phyloP scores from a whole-genome alignment of 306 rosid species.

The Mucuna pruriens region DNA sequence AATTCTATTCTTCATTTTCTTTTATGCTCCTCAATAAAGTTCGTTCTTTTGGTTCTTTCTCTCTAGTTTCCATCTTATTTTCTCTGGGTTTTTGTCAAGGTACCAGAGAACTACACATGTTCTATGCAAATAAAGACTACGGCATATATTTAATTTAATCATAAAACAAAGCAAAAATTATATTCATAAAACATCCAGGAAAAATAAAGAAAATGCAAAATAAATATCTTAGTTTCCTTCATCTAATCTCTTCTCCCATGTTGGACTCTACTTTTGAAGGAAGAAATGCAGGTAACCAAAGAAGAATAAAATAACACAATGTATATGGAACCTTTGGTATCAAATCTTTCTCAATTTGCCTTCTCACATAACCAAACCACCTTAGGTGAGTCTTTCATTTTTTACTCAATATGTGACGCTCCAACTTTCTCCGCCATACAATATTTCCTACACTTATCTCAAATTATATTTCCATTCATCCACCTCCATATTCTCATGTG shows the following conservation, averaged over 20 bases:
- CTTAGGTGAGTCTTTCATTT: background rate
- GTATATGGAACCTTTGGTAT: background rate
- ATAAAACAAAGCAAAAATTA: background rate
- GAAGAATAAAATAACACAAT: background rate
- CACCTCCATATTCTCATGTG: background rate
- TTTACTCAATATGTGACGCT: background rate
- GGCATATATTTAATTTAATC: background rate
- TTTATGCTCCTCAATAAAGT: background rate
- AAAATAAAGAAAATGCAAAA: background rate
- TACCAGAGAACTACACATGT: background rate
- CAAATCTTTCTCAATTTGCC: background rate
- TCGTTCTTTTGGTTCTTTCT: background rate
- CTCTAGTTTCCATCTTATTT: background rate
- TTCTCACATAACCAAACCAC: constrained; percentile 5
- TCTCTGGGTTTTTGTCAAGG: background rate
- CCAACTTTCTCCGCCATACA: background rate
- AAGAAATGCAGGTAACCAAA: constrained; percentile 11
- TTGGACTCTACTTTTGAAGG: background rate
- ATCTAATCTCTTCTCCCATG: constrained; percentile 10
- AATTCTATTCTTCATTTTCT: background rate
- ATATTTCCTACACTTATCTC: background rate
- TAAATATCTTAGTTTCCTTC: constrained; percentile 1
- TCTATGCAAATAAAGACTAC: background rate
- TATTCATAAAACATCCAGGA: background rate
- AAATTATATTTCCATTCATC: background rate